Percentiles rank a stretch among this genome's conserved stretches.
phyloP scores from a whole-genome alignment of 345 rosid genomes.

The Linum trigynum region DNA sequence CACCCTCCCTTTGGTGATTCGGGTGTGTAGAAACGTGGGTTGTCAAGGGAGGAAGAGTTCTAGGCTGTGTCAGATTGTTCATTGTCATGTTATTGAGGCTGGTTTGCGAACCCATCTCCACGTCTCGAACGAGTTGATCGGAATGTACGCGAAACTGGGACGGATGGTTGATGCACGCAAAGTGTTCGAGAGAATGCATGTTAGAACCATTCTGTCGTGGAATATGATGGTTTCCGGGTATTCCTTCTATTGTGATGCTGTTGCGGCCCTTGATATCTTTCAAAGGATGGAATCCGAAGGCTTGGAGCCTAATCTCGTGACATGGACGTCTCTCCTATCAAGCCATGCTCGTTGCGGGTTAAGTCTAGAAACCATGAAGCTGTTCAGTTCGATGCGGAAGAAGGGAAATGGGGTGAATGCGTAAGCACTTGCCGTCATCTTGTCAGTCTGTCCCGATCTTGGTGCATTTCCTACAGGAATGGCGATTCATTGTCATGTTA shows the following conservation, averaged over 20 bases:
- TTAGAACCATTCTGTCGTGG: constrained; percentile 53
- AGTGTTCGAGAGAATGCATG: constrained; percentile 52
- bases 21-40: constrained; percentile 35
- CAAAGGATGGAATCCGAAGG: constrained; percentile 52
- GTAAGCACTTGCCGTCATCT: constrained; percentile 49
- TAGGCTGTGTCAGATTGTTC: constrained; percentile 29
- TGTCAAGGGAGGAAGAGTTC: constrained; percentile 16
- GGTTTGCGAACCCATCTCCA: constrained; percentile 36
- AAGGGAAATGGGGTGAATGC: constrained; percentile 27
- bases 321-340: constrained; percentile 21
- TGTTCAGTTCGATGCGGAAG: constrained; percentile 45
- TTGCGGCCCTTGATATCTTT: constrained; percentile 39
- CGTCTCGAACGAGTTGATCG: constrained; percentile 54
- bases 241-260: constrained; percentile 37
- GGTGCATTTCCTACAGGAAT: constrained; percentile 23
- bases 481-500: constrained; percentile 42
- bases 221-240: constrained; percentile 54
- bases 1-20: constrained; percentile 44
- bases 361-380: constrained; percentile 29
- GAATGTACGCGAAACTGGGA: constrained; percentile 37
- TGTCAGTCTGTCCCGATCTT: constrained; percentile 47
- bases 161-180: constrained; percentile 33
- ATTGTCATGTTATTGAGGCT: constrained; percentile 38
- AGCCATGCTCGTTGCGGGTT: constrained; percentile 46
- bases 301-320: constrained; percentile 48